phyloP scores from a whole-genome alignment of 2,329 filamentous ascomycete genomes.

The Pseudogymnoascus sp. region DNA sequence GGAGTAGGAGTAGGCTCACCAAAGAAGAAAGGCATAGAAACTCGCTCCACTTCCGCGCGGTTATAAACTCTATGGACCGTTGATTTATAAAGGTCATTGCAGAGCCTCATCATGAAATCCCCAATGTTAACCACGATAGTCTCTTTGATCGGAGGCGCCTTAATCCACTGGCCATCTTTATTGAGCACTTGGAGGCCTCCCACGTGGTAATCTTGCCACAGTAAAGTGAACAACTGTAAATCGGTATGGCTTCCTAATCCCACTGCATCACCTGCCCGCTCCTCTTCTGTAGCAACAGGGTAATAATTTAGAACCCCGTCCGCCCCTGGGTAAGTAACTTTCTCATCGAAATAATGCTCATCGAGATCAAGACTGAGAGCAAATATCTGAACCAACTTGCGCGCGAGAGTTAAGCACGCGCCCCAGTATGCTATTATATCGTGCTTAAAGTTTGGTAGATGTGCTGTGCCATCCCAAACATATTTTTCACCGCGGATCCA shows the following conservation, averaged over 20 bases:
- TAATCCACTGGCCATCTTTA: constrained; percentile 37
- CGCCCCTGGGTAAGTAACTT: constrained; percentile 43
- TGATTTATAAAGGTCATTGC: constrained; percentile 41
- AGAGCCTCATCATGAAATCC: constrained; percentile 44
- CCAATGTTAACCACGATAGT: constrained; percentile 46
- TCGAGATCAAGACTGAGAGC: constrained; percentile 46
- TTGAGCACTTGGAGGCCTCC: constrained; percentile 39
- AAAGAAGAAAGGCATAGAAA: constrained; percentile 52
- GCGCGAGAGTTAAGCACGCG: constrained; percentile 41
- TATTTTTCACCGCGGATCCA: constrained; percentile 42
- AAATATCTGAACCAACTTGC: constrained; percentile 44
- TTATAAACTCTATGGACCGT: constrained; percentile 44
- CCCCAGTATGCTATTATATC: constrained; percentile 41
- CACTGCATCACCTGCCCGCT: constrained; percentile 28
- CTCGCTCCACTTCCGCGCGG: constrained; percentile 34
- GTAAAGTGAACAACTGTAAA: constrained; percentile 42
- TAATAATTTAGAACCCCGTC: constrained; percentile 40
- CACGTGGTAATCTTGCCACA: constrained; percentile 38
- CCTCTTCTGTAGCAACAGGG: constrained; percentile 31
- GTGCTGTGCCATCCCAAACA: constrained; percentile 43
- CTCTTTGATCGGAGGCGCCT: constrained; percentile 36
- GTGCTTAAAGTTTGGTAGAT: constrained; percentile 42
- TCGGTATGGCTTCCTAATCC: constrained; percentile 42
- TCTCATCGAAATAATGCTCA: constrained; percentile 48
- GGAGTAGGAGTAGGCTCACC: constrained; percentile 25